A percentile compares a stretch with the other conserved stretches of the same genome.
phyloP scores from a whole-genome alignment of 1,284 basidiomycete species.

The Erythrobasidium hasegawianum region DNA sequence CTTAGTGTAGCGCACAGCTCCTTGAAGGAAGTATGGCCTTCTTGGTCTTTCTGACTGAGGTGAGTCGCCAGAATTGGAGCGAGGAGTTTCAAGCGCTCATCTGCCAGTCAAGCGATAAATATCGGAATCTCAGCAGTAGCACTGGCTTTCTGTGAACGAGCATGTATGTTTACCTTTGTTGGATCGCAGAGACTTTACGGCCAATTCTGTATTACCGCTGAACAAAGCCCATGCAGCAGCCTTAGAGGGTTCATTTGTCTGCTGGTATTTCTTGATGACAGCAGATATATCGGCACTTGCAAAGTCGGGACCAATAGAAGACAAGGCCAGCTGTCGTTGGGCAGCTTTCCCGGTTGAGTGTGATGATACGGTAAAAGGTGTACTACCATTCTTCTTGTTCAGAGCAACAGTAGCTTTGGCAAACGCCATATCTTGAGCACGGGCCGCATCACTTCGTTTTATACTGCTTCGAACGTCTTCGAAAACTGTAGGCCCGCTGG shows the following conservation, averaged over 20 bases:
- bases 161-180: slow-evolving; percentile 68
- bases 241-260: slow-evolving; percentile 65
- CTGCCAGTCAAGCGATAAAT: no score
- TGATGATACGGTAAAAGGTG: slow-evolving; percentile 5
- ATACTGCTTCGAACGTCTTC: slow-evolving; percentile 31
- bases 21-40: slow-evolving; percentile 37
- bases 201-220: slow-evolving; percentile 66
- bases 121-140: no score
- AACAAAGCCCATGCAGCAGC: slow-evolving; percentile 89
- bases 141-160: no score
- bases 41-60: slow-evolving; percentile 40
- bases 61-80: slow-evolving; percentile 45
- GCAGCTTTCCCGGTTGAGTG: slow-evolving; percentile 9
- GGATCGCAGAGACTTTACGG: slow-evolving; percentile 70
- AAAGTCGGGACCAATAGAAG: slow-evolving; percentile 66
- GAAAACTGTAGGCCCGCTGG: slow-evolving; percentile 4
- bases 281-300: slow-evolving; percentile 60
- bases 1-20: slow-evolving; percentile 44
- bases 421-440: slow-evolving; percentile 12
- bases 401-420: slow-evolving; percentile 17
- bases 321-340: slow-evolving; percentile 65
- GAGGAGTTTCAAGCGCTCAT: slow-evolving; percentile 44
- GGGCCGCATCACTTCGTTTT: slow-evolving; percentile 13
- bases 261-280: slow-evolving; percentile 63
- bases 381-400: slow-evolving; percentile 31